Percentiles rank a stretch among this genome's conserved stretches.
phyloP scores from a whole-genome alignment of 768 basidiomycete genomes.

The Leccinum longicurvipes region DNA sequence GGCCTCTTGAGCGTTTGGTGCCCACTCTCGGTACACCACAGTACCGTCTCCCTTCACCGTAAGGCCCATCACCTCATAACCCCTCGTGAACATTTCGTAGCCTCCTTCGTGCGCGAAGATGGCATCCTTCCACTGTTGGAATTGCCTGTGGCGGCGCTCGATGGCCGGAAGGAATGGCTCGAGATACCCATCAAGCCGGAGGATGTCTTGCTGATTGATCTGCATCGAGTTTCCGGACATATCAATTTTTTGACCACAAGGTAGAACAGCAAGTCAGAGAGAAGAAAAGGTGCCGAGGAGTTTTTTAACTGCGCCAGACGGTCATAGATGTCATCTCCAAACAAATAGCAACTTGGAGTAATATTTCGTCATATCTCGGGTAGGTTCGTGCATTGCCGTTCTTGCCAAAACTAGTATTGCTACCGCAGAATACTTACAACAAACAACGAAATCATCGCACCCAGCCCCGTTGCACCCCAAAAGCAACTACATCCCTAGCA shows the following conservation, averaged over 20 bases:
- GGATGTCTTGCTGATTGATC: slow-evolving; percentile 56
- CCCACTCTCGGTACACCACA: slow-evolving; percentile 93
- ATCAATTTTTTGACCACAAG: neutral
- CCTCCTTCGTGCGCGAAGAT: slow-evolving; percentile 84
- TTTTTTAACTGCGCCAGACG: neutral
- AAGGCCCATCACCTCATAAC: slow-evolving; percentile 65
- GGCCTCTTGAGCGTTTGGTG: slow-evolving; percentile 83
- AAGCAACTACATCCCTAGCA: slow-evolving; percentile 60
- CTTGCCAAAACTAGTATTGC: neutral
- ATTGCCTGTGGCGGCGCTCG: slow-evolving; percentile 61
- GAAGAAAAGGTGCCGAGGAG: slow-evolving; percentile 4
- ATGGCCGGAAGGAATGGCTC: slow-evolving; percentile 69
- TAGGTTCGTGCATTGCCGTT: neutral
- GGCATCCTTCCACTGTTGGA: slow-evolving; percentile 70
- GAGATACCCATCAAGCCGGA: slow-evolving; percentile 71
- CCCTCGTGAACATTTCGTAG: slow-evolving; percentile 59
- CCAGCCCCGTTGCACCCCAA: slow-evolving; percentile 64
- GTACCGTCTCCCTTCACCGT: slow-evolving; percentile 63
- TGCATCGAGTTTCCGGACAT: slow-evolving; percentile 42
- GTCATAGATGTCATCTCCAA: slow-evolving; percentile 1
- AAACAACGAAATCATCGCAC: slow-evolving; percentile 31
- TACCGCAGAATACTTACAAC: neutral
- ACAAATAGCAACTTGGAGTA: neutral
- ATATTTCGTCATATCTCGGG: neutral
- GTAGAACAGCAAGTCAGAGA: neutral